Evolutionary conservation across 768 basidiomycete species (phyloP).

Genomic region (Tulasnella calospora): DNA sequence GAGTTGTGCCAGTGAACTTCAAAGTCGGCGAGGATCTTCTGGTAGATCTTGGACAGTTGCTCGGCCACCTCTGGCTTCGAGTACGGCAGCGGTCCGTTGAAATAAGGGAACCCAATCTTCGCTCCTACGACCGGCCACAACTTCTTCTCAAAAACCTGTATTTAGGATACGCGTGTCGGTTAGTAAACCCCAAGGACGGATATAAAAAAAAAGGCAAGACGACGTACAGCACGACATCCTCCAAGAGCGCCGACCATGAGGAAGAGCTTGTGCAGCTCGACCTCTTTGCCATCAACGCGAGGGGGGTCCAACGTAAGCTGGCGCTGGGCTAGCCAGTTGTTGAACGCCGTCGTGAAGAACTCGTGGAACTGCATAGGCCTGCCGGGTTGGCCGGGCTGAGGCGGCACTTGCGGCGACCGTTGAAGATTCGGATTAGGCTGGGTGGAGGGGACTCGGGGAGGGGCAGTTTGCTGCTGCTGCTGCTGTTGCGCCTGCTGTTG

Average conservation of each 20-base stretch:
- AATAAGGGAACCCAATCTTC: slow-evolving; percentile 22
- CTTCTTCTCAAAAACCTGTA: slow-evolving; percentile 4
- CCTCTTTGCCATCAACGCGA: slow-evolving; percentile 14
- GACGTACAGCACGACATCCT: slow-evolving; percentile 1
- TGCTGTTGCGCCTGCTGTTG: not conserved
- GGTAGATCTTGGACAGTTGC: slow-evolving; percentile 11
- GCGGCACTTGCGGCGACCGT: not conserved
- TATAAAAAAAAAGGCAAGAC: not conserved
- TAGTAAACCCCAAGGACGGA: too few species aligned
- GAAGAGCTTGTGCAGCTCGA: slow-evolving; percentile 15
- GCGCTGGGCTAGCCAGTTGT: not conserved
- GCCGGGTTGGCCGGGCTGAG: not conserved
- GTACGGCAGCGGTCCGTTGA: not conserved
- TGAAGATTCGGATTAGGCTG: not conserved
- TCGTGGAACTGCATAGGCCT: not conserved
- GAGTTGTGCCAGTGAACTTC: slow-evolving; percentile 18
- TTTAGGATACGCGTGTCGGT: not conserved
- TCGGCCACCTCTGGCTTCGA: slow-evolving; percentile 12
- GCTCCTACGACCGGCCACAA: slow-evolving; percentile 16
- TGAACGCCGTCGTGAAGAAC: slow-evolving; percentile 7
- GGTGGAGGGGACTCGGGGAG: slow-evolving; percentile 1
- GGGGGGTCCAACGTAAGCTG: slow-evolving; percentile 10
- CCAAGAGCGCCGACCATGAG: slow-evolving; percentile 15
- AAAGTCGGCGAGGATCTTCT: slow-evolving; percentile 5
- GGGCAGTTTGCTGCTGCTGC: slow-evolving; percentile 15